Evolutionary conservation across 768 basidiomycete species (phyloP), one percentile per base, ranked within the genome.

Genomic region (Thelephora aurantiotincta): DNA sequence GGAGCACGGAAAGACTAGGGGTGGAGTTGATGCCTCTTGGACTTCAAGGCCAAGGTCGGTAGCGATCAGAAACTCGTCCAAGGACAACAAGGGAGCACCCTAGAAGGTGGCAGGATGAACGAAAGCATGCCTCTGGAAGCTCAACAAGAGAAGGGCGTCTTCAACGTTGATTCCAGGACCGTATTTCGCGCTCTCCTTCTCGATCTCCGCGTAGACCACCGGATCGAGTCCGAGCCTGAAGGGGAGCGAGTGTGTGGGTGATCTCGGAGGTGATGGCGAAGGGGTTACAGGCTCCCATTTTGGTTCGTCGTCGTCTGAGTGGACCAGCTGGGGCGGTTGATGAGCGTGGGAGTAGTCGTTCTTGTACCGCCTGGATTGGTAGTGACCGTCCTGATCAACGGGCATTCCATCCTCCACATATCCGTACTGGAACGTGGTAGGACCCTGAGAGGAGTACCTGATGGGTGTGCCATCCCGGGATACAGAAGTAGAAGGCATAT

Each of bases 241-340:
- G 44, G 50, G 48, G 38, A 48, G 66, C 7, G 65, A 66, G 11
- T 44, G 52, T 5, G 38, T 41, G 1, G 38, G 16, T 14, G 38
- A 22, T 18, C 18, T 16, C 7, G 68, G 66, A 22, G 69, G 68
- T 30, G 70, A 65, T 35, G 81, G 78, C 2, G 77, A 76, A 12
- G 83, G 83, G 0, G 82, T 85, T 20, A 85, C 77, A 11, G 78
- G 80, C 57, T 86, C 82, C 49, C 80, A 77, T 52, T 71, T 75
- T 47, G 85, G 81, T 45, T 86, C 83, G 44, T 82, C 57, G 43
- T 63, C 63, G 57, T 80, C 78, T 30, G 72, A 74, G 49, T 68
- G 67, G 33, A 52, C 56, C 16, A 45, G 11, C 35, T 43, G 33
- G 26, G 35, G 47, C 5, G 13, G 11, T 20, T 44, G 43, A 11